These are phyloP conservation scores for Clarireedia sp. DNA, from an alignment of 2,329 filamentous ascomycete genomes.

Conservation along the genomic window DNA sequence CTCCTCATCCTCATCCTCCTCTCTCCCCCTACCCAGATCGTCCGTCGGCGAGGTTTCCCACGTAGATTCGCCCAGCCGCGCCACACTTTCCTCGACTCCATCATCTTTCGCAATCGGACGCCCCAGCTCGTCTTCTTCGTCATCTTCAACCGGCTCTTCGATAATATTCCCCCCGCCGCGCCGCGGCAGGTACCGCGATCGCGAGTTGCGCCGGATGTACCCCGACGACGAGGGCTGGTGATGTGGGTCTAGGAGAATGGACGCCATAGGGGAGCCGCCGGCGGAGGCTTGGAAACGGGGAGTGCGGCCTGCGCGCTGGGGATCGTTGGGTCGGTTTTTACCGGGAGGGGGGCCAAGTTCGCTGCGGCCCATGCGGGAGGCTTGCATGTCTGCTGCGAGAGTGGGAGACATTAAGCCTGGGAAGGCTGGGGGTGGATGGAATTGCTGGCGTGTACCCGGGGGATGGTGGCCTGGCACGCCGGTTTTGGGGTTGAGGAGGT, in stretches of 20 bases:
- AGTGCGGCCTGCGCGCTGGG: constrained; percentile 32
- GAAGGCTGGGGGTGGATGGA: constrained; percentile 69
- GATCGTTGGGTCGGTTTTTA: constrained; percentile 30
- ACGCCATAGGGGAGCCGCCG: constrained; percentile 52
- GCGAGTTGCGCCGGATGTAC: constrained; percentile 38
- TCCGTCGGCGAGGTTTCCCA: constrained; percentile 34
- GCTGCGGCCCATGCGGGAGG: constrained; percentile 40
- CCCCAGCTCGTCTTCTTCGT: constrained; percentile 36
- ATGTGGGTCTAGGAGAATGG: constrained; percentile 66
- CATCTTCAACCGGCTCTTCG: constrained; percentile 47
- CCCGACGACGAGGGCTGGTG: constrained; percentile 56
- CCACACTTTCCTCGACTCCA: constrained; percentile 24
- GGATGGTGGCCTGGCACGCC: constrained; percentile 55
- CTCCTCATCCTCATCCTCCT: constrained; percentile 39
- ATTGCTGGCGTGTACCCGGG: constrained; percentile 48
- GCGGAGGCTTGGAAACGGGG: constrained; percentile 36
- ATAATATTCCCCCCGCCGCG: constrained; percentile 38
- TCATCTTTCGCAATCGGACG: not conserved
- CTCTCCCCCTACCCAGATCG: constrained; percentile 29
- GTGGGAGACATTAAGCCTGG: constrained; percentile 61
- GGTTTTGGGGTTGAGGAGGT: constrained; percentile 65
- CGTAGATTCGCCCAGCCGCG: constrained; percentile 34
- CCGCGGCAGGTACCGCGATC: constrained; percentile 39
- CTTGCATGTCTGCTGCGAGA: constrained; percentile 47
- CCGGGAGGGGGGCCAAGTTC: constrained; percentile 37